A percentile compares a stretch with the other conserved stretches of the same genome.
These are phyloP conservation scores for Allium fistulosum DNA, from an alignment of 106 monocot species.

Conservation along the genomic window DNA sequence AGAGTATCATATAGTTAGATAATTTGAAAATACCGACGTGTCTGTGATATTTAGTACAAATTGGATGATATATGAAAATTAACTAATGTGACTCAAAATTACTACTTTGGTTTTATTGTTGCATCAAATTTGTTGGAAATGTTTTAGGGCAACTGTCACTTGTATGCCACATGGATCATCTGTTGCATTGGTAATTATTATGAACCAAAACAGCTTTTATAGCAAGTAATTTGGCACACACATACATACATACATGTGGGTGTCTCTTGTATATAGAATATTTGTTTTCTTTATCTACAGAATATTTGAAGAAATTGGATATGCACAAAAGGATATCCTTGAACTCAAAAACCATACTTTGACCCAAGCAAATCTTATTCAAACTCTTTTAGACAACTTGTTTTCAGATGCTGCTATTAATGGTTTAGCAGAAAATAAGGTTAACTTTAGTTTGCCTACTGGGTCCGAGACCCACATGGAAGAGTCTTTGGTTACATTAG, in stretches of 20 bases:
- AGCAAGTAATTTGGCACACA: no score
- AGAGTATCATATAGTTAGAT: no score
- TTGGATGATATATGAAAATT: no score
- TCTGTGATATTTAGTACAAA: no score
- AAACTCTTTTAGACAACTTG: conserved; percentile 16
- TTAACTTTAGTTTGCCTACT: conserved; percentile 6
- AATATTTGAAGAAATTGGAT: conserved; percentile 31
- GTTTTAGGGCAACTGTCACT: no score
- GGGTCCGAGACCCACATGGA: conserved; percentile 6
- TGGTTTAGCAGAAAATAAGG: conserved; percentile 1
- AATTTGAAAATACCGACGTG: no score
- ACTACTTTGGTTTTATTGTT: no score
- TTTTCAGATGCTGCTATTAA: conserved; percentile 11
- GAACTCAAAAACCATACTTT: conserved; percentile 25
- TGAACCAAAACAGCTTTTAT: no score
- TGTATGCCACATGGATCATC: neutral
- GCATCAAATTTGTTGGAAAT: no score
- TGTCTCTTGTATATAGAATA: no score
- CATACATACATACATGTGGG: no score
- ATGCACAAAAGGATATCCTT: conserved; percentile 17
- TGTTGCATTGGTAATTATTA: neutral
- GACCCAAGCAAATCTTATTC: conserved; percentile 25
- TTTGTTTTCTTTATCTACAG: conserved; percentile 17
- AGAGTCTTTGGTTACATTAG: conserved; percentile 28
- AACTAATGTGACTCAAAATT: no score